These are phyloP conservation scores for Ophiostoma fasciatum DNA, from an alignment of 2,329 filamentous ascomycete species.

Conservation along the genomic window DNA sequence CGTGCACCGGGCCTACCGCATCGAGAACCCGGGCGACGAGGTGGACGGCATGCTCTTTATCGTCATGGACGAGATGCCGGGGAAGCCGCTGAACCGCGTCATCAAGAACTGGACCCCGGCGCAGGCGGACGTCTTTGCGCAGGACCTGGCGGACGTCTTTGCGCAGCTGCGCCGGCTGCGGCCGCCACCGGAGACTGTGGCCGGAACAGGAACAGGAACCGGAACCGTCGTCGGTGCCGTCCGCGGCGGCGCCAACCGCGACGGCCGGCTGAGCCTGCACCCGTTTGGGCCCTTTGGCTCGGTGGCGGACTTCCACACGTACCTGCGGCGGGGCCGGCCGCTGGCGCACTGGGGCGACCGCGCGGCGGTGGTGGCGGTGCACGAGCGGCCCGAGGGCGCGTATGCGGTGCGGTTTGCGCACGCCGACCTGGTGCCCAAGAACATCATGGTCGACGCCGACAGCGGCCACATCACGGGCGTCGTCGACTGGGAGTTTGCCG, in stretches of 20 bases:
- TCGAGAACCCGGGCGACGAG: background rate
- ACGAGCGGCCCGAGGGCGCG: background rate
- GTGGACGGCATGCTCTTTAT: background rate
- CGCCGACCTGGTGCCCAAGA: background rate
- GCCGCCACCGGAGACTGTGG: background rate
- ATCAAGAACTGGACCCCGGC: too few relatives aligned
- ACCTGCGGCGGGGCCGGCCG: background rate
- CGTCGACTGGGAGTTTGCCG: slow-evolving; percentile 1
- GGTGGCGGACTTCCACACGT: background rate
- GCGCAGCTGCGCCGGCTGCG: background rate
- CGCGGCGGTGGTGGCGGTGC: background rate
- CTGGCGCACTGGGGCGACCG: background rate
- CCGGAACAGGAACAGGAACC: too few relatives aligned
- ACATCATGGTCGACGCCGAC: background rate
- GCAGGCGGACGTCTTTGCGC: background rate
- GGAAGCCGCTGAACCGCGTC: too few relatives aligned
- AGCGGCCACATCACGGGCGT: background rate
- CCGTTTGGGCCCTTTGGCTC: background rate
- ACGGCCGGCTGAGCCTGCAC: background rate
- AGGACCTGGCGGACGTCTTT: background rate
- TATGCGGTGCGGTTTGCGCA: background rate
- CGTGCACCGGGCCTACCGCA: background rate
- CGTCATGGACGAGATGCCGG: background rate
- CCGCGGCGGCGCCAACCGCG: background rate
- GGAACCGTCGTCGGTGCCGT: background rate